Base-by-base conservation (phyloP, 345 rosid species). In the Brassica nigra region DNA sequence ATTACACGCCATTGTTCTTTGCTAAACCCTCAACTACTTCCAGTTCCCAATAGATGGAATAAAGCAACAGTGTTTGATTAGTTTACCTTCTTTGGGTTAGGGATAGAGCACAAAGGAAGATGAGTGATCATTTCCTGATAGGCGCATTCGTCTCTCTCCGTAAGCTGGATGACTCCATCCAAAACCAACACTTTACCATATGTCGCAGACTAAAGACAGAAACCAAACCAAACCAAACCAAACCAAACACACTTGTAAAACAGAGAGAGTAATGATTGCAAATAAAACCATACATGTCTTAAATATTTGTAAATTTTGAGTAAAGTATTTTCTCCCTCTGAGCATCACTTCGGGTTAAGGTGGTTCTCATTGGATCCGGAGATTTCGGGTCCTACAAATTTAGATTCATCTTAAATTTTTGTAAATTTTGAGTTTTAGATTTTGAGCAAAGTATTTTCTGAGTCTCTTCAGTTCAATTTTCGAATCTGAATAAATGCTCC, bases 41-140 rank as follows among this genome's bases (percentile, higher is more conserved):
- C 16, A 47, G 55, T 47, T 47, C 55, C 16, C 55, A 12, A 47
- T 16, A 47, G 18, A 47, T 12, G 55, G 6, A 57, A 68, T 15
- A 20, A 34, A 42, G 27, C 12, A 8, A 58, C 2, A 8, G 28
- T 58, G 10, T 16, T n/a, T 16, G 61, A 55, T 55, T 65, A n/a
- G 20, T 54, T 54, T 27, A 93, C 98, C 97, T 90, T 94, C 80
- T 92, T 91, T 1, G 98, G 98, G 82, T 87, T 91, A 16, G 92
- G 78, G 76, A 95, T 92, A 18, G 98, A 92, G 86, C 97, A 92
- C 44, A 95, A 90, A 0, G 98, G 98, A 77, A 95, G 98, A 76
- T 95, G 99, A 83, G 94, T 86, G 59, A 95, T 95, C 99, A 95
- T 95, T 87, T 95, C 99, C 72, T 95, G 99, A 79, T 95, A 95